These are phyloP conservation scores for Botrytis medusae DNA, from an alignment of 2,329 filamentous ascomycete genomes.

Conservation along the genomic window DNA sequence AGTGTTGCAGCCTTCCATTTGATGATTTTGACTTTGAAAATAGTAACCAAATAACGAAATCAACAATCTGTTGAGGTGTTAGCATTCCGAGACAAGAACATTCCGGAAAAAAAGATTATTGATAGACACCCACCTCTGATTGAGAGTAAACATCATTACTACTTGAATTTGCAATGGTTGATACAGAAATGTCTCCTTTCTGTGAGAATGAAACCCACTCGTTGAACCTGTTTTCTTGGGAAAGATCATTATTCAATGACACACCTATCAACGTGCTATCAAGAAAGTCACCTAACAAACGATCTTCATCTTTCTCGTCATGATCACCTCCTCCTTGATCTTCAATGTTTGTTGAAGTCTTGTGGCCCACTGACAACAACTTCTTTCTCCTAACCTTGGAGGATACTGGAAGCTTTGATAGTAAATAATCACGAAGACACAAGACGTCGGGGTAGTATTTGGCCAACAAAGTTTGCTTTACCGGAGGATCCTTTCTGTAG, in stretches of 20 bases:
- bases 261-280: constrained; percentile 39
- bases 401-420: constrained; percentile 62
- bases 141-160: constrained; percentile 54
- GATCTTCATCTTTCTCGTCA: constrained; percentile 19
- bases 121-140: constrained; percentile 55
- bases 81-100: constrained; percentile 20
- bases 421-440: constrained; percentile 69
- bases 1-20: constrained; percentile 61
- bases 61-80: constrained; percentile 58
- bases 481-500: constrained; percentile 28
- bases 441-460: constrained; percentile 66
- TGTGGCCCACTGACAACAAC: constrained; percentile 40
- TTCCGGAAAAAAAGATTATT: constrained; percentile 16
- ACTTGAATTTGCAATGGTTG: constrained; percentile 49
- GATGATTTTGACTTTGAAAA: constrained; percentile 59
- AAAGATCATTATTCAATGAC: constrained; percentile 24
- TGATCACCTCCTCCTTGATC: not conserved
- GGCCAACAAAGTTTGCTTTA: constrained; percentile 63
- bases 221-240: constrained; percentile 47
- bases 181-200: constrained; percentile 58
- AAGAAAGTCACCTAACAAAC: constrained; percentile 31
- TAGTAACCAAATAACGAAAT: constrained; percentile 74
- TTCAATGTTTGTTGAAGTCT: not conserved
- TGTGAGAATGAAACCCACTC: constrained; percentile 64
- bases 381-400: constrained; percentile 64